Evolutionary conservation across 371 early-diverging fungal species (phyloP).

Genomic region (Apophysomyces variabilis): DNA sequence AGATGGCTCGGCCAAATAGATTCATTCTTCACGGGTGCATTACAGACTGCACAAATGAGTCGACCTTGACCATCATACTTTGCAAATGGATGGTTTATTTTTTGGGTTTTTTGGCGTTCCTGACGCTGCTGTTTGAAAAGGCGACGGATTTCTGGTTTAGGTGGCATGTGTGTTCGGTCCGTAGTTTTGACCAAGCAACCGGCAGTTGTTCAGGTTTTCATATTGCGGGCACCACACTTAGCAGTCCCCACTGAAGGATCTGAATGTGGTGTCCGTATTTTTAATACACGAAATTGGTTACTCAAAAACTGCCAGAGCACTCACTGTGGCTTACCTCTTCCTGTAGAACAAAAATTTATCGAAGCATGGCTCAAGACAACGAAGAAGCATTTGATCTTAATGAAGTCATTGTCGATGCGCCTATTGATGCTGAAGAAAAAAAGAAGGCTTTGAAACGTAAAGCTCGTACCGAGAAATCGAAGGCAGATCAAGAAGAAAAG

Average conservation of each 20-base stretch:
- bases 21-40: constrained; percentile 33
- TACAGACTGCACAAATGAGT: constrained; percentile 43
- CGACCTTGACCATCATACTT: constrained; percentile 47
- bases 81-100: constrained; percentile 49
- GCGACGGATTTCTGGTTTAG: constrained; percentile 41
- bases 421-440: constrained; percentile 9
- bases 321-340: neutral
- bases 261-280: neutral
- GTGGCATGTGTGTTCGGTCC: constrained; percentile 26
- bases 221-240: constrained; percentile 9
- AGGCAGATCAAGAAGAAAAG: constrained; percentile 34
- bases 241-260: too few species aligned
- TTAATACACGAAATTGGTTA: neutral
- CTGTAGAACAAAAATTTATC: constrained; percentile 7
- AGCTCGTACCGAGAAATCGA: constrained; percentile 10
- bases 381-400: constrained; percentile 1
- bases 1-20: constrained; percentile 48
- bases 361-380: constrained; percentile 1
- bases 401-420: constrained; percentile 1
- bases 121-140: constrained; percentile 46
- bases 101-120: constrained; percentile 38
- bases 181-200: too few species aligned
- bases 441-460: constrained; percentile 14
- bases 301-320: neutral
- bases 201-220: too few species aligned